Base-by-base conservation (phyloP, 331 rosid species). In the Arachis monticola region DNA sequence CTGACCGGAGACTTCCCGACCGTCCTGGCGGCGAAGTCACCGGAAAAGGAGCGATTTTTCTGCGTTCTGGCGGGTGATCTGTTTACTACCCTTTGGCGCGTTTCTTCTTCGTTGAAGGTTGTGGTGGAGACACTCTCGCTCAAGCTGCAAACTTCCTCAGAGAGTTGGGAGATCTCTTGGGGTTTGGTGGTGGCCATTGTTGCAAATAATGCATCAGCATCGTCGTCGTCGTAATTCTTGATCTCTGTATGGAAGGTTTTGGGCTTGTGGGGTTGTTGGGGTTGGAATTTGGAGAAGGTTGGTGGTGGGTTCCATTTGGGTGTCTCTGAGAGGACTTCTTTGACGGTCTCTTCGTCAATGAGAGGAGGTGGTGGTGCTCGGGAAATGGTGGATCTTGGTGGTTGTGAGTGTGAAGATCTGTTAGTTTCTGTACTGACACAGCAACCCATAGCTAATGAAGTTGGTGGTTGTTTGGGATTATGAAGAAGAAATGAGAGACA, bases 91-190 rank as follows among this genome's bases (percentile, higher is more conserved):
- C 89, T 72, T 46, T 65, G 85, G 10, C 74, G 85, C 27, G 69
- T 46, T 69, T 91, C 96, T 5, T 89, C 92, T 12, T 85, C 88
- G 12, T 88, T 42, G 11, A 58, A n/a, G 0, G 96, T 87, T 6
- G 87, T 76, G 0, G 93, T 74, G 1, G 97, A 89, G 4, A 87
- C 72, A 73, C 90, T 88, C 79, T 88, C 97, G 42, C 86, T 88
- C 67, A 88, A 64, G 87, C 96, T 92, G 77, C 93, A 90, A 83
- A 89, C 86, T n/a, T 93, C 93, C 13, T 93, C 93, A 0, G 93
- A 88, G 31, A 81, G 67, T 67, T 88, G 91, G 6, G 91, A 89
- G 74, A 87, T 80, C 86, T 91, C 93, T 17, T 87, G 82, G 4
- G 27, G 74, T 40, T 74, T 82, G 74, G 74, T 22, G 13, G 73